Conservation (phyloP, 2,329 filamentous ascomycete species). For the Apiospora pterosperma region DNA sequence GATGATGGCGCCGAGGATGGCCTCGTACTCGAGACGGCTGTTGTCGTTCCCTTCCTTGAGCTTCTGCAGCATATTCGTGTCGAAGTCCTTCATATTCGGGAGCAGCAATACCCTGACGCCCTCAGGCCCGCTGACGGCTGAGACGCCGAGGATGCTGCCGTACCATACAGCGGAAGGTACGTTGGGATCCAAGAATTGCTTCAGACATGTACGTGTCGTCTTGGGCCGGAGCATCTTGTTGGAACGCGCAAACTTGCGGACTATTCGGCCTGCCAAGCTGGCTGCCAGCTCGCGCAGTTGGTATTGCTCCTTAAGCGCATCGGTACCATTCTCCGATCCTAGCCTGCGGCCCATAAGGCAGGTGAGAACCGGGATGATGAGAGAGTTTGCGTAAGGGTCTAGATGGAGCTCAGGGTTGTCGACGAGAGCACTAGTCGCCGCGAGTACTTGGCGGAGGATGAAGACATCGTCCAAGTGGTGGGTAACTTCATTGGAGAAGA, state of each 20-base stretch:
- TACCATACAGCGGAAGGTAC: constrained; percentile 84
- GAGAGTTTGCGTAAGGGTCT: constrained; percentile 56
- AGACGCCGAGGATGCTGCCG: constrained; percentile 78
- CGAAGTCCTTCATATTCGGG: constrained; percentile 53
- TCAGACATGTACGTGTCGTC: constrained; percentile 88
- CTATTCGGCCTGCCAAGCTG: constrained; percentile 74
- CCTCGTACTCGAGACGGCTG: constrained; percentile 46
- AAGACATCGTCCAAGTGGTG: constrained; percentile 90
- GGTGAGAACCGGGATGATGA: constrained; percentile 86
- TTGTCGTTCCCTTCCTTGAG: constrained; percentile 46
- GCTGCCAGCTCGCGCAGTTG: constrained; percentile 81
- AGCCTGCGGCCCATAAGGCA: constrained; percentile 84
- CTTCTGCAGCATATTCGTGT: constrained; percentile 49
- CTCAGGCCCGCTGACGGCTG: constrained; percentile 68
- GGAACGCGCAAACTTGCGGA: constrained; percentile 74
- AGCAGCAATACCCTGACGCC: constrained; percentile 55
- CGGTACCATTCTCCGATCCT: constrained; percentile 52
- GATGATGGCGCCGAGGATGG: constrained; percentile 53
- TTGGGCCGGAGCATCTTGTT: constrained; percentile 83
- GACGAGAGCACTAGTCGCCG: constrained; percentile 79
- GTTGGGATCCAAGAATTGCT: constrained; percentile 83
- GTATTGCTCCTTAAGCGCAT: constrained; percentile 63
- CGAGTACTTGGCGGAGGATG: constrained; percentile 87
- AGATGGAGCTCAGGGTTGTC: constrained; percentile 77
- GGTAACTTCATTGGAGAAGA: constrained; percentile 92